Evolutionary conservation across 805 yeast genomes (phyloP), one percentile per base, ranked within the genome.

Genomic region (Saturnispora mendoncae): DNA sequence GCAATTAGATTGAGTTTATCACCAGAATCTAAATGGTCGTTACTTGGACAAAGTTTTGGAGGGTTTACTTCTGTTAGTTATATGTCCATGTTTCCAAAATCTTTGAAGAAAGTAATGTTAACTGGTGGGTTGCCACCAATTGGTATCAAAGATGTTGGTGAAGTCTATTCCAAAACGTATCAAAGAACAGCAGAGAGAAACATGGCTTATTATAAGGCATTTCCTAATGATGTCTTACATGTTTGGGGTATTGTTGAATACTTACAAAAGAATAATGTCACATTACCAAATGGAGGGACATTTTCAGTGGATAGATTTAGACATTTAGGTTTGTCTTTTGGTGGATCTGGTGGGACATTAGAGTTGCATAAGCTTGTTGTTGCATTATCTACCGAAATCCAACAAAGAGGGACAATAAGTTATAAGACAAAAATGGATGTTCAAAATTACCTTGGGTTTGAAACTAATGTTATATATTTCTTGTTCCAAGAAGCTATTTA

Each of bases 71-170:
- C 47, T 5, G 43, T 46, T 8, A 24, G 43, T 9, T 46, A 46
- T 20, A 39, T 41, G 19, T 46, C 49, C 1, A 24, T 41, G 12
- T 49, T 37, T 24, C 49, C 52, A 1, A 52, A 54, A 1, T 58
- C 71, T 2, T 44, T 76, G 21, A 60, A 60, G 32, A 67, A 65
- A 38, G 71, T 70, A 1, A 50, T 76, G 14, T 54, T 75, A 19
- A 68, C 81, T 1, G 82, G 79, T 2, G 82, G 81, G 5, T 62
- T 76, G 12, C 80, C 82, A 2, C 80, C 81, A 1, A 52, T 76
- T 14, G 62, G 60, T 5, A 52, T 49, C 25, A 26, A 43, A 3
- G 49, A 61, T 1, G 66, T 73, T 4, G 74, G 69, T 37, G 68
- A 69, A 29, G 78, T 76, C 7, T 73, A 75, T 47, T 41, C 44